Conservation (phyloP, 441 rosid genomes). For the Erysimum pusillum region DNA sequence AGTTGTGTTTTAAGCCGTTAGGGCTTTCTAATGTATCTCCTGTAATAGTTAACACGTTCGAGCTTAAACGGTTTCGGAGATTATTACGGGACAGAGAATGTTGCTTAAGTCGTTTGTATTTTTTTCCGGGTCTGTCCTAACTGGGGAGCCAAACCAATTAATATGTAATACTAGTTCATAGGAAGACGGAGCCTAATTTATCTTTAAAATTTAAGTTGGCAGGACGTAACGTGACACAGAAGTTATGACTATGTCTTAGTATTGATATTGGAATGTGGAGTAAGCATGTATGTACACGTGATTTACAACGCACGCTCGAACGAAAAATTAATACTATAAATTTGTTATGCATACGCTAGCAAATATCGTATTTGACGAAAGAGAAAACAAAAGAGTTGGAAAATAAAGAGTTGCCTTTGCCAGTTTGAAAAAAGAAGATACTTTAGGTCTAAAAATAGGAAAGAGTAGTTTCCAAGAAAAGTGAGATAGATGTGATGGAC, state of each 20-base stretch:
- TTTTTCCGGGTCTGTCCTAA: neutral
- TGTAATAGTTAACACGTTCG: conserved; percentile 16
- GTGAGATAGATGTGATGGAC: conserved; percentile 25
- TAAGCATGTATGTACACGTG: neutral
- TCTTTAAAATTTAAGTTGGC: neutral
- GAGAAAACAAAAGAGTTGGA: neutral
- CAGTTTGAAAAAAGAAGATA: conserved; percentile 9
- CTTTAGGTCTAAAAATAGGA: conserved; percentile 23
- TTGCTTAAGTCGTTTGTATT: conserved; percentile 2
- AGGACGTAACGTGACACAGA: neutral
- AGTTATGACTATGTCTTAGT: neutral
- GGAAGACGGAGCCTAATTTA: neutral
- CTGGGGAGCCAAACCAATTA: neutral
- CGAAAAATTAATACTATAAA: neutral
- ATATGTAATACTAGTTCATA: neutral
- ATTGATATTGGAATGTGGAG: conserved; percentile 12
- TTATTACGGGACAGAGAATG: neutral
- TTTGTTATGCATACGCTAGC: too few species aligned
- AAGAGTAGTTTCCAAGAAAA: conserved; percentile 32
- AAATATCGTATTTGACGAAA: neutral
- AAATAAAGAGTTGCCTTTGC: neutral
- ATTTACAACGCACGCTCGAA: neutral
- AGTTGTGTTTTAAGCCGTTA: conserved; percentile 28
- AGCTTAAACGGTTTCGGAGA: neutral
- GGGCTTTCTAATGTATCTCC: conserved; percentile 21